These are phyloP conservation scores for Aspergillus intermedius DNA, from an alignment of 2,329 filamentous ascomycete genomes.

Conservation along the genomic window DNA sequence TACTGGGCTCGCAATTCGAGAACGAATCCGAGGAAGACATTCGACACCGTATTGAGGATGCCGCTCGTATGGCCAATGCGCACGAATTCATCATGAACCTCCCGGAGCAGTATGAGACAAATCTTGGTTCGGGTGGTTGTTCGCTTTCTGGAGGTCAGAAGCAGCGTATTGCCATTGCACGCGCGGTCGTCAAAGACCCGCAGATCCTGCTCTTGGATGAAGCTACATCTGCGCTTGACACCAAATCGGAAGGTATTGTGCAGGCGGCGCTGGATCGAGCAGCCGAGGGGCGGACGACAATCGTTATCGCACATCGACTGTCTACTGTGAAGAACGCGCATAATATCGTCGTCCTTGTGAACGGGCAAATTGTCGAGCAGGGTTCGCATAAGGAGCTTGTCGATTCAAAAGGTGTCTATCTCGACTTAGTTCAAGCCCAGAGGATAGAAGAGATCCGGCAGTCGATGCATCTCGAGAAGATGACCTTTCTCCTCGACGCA, in stretches of 20 bases:
- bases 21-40: slow-evolving; percentile 61
- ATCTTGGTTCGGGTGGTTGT: slow-evolving; percentile 89
- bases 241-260: slow-evolving; percentile 88
- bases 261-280: slow-evolving; percentile 90
- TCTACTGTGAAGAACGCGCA: slow-evolving; percentile 92
- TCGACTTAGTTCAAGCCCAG: slow-evolving; percentile 80
- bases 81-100: slow-evolving; percentile 81
- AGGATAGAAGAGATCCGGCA: slow-evolving; percentile 56
- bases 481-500: slow-evolving; percentile 30
- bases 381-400: slow-evolving; percentile 79
- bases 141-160: slow-evolving; percentile 91
- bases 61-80: slow-evolving; percentile 85
- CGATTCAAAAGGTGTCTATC: slow-evolving; percentile 65
- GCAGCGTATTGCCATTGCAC: slow-evolving; percentile 90
- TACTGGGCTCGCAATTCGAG: slow-evolving; percentile 78
- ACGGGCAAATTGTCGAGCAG: slow-evolving; percentile 81
- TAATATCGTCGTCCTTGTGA: slow-evolving; percentile 89
- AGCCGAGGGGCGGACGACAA: slow-evolving; percentile 80
- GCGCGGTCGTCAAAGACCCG: slow-evolving; percentile 86
- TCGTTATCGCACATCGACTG: slow-evolving; percentile 89
- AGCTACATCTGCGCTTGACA: slow-evolving; percentile 88
- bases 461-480: slow-evolving; percentile 20
- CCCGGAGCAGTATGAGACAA: slow-evolving; percentile 84
- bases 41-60: slow-evolving; percentile 65
- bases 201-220: slow-evolving; percentile 91